A percentile compares a stretch with the other conserved stretches of the same genome.
These are phyloP conservation scores for Globisporangium uncinulatum DNA, from an alignment of 352 stramenopile genomes.

Conservation along the genomic window DNA sequence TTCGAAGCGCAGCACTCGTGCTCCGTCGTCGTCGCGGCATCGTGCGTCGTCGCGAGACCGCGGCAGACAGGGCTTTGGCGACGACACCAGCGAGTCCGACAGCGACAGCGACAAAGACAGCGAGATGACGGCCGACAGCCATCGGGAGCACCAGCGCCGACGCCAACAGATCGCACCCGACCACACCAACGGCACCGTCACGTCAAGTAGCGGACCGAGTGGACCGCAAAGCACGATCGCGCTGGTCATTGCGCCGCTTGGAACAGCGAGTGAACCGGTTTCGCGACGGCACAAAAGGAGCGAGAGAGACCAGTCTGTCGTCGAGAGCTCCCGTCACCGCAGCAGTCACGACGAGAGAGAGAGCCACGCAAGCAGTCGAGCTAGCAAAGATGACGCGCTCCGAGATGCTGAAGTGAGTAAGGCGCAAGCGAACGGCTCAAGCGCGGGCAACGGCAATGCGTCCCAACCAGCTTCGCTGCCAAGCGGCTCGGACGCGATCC, in stretches of 20 bases:
- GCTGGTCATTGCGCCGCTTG: constrained; percentile 8
- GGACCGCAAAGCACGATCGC: constrained; percentile 7
- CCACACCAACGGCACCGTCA: neutral
- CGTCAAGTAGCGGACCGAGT: neutral
- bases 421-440: neutral
- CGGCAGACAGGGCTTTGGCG: constrained; percentile 9
- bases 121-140: constrained; percentile 11
- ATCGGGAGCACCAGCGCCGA: constrained; percentile 17
- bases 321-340: constrained; percentile 1
- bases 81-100: constrained; percentile 28
- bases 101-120: constrained; percentile 42
- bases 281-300: neutral
- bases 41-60: neutral
- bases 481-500: constrained; percentile 51
- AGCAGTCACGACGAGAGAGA: constrained; percentile 5
- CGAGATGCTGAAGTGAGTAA: constrained; percentile 3
- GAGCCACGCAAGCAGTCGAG: neutral
- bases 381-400: constrained; percentile 8
- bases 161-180: constrained; percentile 6
- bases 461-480: constrained; percentile 4
- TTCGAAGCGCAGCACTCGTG: constrained; percentile 2
- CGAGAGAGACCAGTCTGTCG: neutral
- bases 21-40: neutral
- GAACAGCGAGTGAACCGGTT: neutral
- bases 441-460: neutral